phyloP scores from a whole-genome alignment of 169 alveolate genomes.

The Plasmodium chabaudi region DNA sequence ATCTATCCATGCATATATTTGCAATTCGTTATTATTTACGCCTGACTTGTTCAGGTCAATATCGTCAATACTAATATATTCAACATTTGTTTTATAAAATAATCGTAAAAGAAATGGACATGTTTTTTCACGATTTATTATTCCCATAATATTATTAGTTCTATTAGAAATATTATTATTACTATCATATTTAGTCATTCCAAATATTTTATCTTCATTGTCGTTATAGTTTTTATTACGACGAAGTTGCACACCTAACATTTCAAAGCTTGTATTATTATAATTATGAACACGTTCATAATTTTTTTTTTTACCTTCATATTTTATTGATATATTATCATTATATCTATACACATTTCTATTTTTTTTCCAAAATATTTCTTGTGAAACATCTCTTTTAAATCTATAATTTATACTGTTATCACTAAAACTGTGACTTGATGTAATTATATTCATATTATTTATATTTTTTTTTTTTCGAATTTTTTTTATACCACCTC shows the following conservation, averaged over 20 bases:
- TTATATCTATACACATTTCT: too few species aligned
- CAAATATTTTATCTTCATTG: background rate
- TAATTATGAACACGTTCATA: too few species aligned
- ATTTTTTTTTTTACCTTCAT: too few species aligned
- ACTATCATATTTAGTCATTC: background rate
- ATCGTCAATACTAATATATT: constrained; percentile 34
- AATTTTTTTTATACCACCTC: too few species aligned
- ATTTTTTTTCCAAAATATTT: too few species aligned
- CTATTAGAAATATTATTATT: background rate
- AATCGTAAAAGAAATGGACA: constrained; percentile 70
- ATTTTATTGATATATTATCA: too few species aligned
- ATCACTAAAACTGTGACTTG: too few species aligned
- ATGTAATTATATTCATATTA: too few species aligned
- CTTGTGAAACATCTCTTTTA: too few species aligned
- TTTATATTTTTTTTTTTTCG: too few species aligned
- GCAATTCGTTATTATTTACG: constrained; percentile 43
- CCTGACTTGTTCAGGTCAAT: background rate
- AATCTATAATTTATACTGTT: too few species aligned
- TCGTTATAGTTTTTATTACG: constrained; percentile 6
- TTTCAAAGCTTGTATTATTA: too few species aligned
- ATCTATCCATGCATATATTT: constrained; percentile 73
- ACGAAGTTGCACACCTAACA: background rate
- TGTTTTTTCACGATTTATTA: constrained; percentile 56
- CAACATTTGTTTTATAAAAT: constrained; percentile 42
- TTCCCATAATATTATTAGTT: constrained; percentile 5